These are phyloP conservation scores for Balamuthia mandrillaris DNA, from an alignment of 208 protist genomes.

Conservation along the genomic window DNA sequence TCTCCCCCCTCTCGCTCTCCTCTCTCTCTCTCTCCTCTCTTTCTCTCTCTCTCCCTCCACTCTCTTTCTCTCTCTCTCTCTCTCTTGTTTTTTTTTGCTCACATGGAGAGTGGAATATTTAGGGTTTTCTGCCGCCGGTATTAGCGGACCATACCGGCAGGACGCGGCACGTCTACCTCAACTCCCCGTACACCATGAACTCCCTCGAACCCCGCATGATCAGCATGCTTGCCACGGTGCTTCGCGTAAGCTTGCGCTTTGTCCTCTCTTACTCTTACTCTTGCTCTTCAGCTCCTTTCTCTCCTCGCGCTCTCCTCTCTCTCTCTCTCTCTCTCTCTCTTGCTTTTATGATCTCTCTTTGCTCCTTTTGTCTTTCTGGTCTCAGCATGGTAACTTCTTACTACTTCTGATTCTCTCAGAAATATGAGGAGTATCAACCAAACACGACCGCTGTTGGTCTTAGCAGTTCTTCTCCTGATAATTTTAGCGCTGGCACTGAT, in stretches of 20 bases:
- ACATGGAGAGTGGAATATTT: not conserved
- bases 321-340: not conserved
- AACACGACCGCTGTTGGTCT: not conserved
- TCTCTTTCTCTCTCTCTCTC: not conserved
- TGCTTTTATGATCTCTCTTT: not conserved
- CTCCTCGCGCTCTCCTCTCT: not conserved
- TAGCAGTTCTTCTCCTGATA: not conserved
- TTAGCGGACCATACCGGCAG: not conserved
- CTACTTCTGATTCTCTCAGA: not conserved
- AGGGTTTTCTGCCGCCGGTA: not conserved
- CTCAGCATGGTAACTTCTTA: not conserved
- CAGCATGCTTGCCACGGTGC: not conserved
- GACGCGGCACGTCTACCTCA: constrained; percentile 7
- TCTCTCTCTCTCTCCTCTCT: not conserved
- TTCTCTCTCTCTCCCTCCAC: not conserved
- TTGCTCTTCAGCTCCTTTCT: not conserved
- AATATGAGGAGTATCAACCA: not conserved
- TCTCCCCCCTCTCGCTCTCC: not conserved
- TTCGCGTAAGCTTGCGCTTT: not conserved
- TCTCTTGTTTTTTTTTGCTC: not conserved
- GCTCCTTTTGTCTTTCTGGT: not conserved
- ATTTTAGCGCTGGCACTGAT: not conserved
- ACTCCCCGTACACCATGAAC: not conserved
- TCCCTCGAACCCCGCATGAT: not conserved
- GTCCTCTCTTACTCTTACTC: not conserved